Conservation (phyloP, 2,329 filamentous ascomycete genomes). For the Colletotrichum trifolii region DNA sequence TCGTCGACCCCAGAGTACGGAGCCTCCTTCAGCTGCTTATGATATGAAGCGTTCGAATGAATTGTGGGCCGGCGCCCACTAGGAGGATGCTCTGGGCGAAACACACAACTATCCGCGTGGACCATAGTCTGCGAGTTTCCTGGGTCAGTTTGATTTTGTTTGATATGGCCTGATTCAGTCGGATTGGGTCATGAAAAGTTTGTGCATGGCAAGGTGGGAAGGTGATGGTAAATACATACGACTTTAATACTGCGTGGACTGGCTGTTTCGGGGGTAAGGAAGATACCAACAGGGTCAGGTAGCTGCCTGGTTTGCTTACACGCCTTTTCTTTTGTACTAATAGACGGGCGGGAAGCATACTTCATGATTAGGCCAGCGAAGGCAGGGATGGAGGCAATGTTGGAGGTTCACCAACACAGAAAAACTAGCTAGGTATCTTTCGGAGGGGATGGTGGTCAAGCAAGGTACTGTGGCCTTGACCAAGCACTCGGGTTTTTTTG, state of each 20-base stretch:
- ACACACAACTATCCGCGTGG: not conserved
- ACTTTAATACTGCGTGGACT: conserved; percentile 35
- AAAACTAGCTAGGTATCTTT: conserved; percentile 20
- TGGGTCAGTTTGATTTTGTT: not conserved
- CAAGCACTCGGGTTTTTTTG: conserved; percentile 23
- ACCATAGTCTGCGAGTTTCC: no score
- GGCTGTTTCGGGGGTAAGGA: conserved; percentile 29
- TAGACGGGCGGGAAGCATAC: conserved; percentile 36
- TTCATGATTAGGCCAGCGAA: conserved; percentile 34
- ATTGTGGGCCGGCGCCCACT: conserved; percentile 64
- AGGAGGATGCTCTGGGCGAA: conserved; percentile 32
- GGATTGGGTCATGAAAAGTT: conserved; percentile 29
- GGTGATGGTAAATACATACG: conserved; percentile 37
- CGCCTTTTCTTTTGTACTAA: conserved; percentile 29
- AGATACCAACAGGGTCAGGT: conserved; percentile 31
- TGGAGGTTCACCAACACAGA: conserved; percentile 31
- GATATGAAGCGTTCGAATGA: conserved; percentile 69
- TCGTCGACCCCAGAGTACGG: conserved; percentile 79
- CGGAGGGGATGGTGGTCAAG: conserved; percentile 4
- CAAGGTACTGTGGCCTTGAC: conserved; percentile 13
- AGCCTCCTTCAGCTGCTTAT: conserved; percentile 69
- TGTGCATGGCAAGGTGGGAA: conserved; percentile 34
- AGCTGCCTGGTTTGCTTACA: conserved; percentile 30
- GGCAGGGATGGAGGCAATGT: conserved; percentile 32
- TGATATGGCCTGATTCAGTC: conserved; percentile 3